phyloP scores from a whole-genome alignment of 1,139 yeast genomes.

The Groenewaldozyma sp. region DNA sequence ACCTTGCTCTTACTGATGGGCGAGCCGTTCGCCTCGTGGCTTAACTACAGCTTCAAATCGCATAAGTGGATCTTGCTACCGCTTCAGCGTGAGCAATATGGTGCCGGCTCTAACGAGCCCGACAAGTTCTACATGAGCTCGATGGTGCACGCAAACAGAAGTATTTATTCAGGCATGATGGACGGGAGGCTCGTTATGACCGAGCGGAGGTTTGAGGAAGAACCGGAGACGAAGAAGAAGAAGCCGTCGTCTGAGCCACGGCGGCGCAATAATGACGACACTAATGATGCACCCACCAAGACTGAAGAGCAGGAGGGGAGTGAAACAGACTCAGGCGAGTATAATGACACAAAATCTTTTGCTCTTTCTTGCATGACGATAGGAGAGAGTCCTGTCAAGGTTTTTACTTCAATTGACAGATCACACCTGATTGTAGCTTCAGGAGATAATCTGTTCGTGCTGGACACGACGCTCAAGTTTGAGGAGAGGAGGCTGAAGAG shows the following conservation, averaged over 20 bases:
- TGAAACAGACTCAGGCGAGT: conserved; percentile 2
- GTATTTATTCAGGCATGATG: not conserved
- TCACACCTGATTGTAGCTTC: not conserved
- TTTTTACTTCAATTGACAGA: not conserved
- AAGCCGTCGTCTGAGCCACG: not conserved
- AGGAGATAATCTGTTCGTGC: not conserved
- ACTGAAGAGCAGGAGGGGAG: not conserved
- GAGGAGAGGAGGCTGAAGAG: not conserved
- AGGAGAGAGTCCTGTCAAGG: conserved; percentile 1
- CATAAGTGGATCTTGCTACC: not conserved
- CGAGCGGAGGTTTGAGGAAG: not conserved
- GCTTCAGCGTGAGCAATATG: not conserved
- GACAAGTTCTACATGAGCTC: not conserved
- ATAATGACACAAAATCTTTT: not conserved
- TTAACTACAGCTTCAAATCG: not conserved
- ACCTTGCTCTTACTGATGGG: not conserved
- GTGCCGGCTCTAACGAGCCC: not conserved
- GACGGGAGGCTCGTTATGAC: not conserved
- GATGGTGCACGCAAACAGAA: not conserved
- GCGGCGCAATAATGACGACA: not conserved
- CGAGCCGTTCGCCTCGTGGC: not conserved
- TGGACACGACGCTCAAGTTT: not conserved
- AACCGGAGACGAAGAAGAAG: not conserved
- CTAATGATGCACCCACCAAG: not conserved
- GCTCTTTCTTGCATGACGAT: not conserved